phyloP scores from a whole-genome alignment of 305 asterid genomes.

The Petunia hybrid region DNA sequence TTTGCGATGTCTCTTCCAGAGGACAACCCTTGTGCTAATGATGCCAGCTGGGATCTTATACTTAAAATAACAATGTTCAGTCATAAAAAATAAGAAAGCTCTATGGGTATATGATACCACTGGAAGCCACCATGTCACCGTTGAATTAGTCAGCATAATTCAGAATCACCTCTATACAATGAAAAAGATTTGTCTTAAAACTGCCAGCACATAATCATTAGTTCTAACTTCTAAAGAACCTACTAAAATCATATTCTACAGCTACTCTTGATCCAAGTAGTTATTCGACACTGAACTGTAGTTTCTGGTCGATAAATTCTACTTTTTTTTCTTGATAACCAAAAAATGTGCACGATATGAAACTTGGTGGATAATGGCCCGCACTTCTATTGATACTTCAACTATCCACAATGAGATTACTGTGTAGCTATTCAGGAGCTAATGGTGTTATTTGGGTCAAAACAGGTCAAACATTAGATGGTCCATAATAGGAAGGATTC shows the following conservation, averaged over 20 bases:
- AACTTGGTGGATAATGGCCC: no score
- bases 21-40: constrained; percentile 12
- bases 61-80: not conserved
- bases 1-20: not conserved
- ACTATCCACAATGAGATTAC: not conserved
- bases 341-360: no score
- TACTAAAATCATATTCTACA: constrained; percentile 6
- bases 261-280: constrained; percentile 5
- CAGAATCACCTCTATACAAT: not conserved
- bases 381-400: not conserved
- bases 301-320: not conserved
- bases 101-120: not conserved
- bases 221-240: not conserved
- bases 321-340: no score
- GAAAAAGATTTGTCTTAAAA: not conserved
- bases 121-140: not conserved
- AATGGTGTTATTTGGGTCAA: not conserved
- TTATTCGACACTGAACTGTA: not conserved
- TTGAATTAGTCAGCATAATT: not conserved
- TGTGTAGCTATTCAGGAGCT: not conserved
- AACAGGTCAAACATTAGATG: constrained; percentile 4
- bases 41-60: no score
- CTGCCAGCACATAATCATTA: not conserved
- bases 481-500: constrained; percentile 11
- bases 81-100: not conserved